Base-by-base conservation (phyloP, 768 basidiomycete genomes). In the Lactarius sp. region DNA sequence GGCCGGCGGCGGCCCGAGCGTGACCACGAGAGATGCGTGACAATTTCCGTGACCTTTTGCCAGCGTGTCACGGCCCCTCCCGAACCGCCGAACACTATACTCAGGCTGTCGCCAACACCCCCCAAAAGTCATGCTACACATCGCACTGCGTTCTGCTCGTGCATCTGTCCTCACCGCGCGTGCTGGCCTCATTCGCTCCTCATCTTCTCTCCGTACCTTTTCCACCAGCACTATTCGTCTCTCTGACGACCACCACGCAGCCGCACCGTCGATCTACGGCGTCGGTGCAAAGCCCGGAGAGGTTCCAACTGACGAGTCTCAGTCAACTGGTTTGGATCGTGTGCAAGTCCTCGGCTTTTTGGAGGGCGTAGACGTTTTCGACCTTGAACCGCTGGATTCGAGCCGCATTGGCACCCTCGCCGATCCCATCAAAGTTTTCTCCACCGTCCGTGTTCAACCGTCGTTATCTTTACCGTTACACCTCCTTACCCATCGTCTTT, bases 281-380 rank as follows among this genome's bases (percentile, higher is more conserved):
- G 71, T 81, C 56, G 92, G 92, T 73, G 83, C 81, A 71, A 85
- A 88, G 73, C 61, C 83, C 36, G 88, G 90, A 56, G 81, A 85
- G 69, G 84, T 93, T 67, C 87, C 94, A 58, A 90, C 89, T 63
- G 91, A 93, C 76, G 80, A 87, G 67, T 84, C 90, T 67, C 96
- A 99, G 77, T 85, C 95, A 16, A 99, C 96, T 69, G 96, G 96
- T 85, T 80, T 98, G 60, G 95, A 98, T 76, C 92, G 96, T 76
- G 85, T 97, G 72, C 92, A 99, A 77, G 79, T 97, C 54, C 77
- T 98, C 58, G 94, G 90, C 71, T 87, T 93, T 66, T 78, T 94
- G 71, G 85, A 93, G 75, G 95, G 94, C 59, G 77, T 94, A 58
- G 87, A 92, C 50, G 84, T 94, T 56, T 99, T 99, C 78, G 94